A percentile compares a stretch with the other conserved stretches of the same genome.
Evolutionary conservation across 768 basidiomycete genomes (phyloP).

Genomic region (Candolleomyces aberdarensis): DNA sequence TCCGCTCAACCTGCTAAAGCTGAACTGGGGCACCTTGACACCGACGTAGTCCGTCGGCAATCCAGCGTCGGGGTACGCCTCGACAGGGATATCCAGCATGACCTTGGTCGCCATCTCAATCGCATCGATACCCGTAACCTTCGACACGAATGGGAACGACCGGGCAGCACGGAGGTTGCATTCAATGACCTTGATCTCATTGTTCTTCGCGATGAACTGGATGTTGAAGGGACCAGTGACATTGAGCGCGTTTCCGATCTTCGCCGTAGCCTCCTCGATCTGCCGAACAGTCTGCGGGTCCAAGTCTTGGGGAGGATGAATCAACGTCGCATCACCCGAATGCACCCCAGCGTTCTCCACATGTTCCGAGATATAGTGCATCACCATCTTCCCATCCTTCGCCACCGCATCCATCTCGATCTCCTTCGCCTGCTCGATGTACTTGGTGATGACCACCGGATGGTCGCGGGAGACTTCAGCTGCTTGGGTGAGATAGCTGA

Average conservation of each 20-base stretch:
- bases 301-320: slow-evolving; percentile 96
- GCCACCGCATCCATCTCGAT: slow-evolving; percentile 99
- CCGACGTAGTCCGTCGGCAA: slow-evolving; percentile 94
- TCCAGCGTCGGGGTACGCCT: slow-evolving; percentile 84
- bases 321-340: slow-evolving; percentile 97
- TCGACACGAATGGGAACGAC: slow-evolving; percentile 98
- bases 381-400: slow-evolving; percentile 94
- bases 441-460: slow-evolving; percentile 98
- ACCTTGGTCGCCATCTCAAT: slow-evolving; percentile 99
- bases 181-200: slow-evolving; percentile 99
- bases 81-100: slow-evolving; percentile 89
- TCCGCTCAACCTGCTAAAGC: slow-evolving; percentile 92
- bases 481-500: slow-evolving; percentile 90
- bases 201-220: slow-evolving; percentile 99
- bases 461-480: slow-evolving; percentile 87
- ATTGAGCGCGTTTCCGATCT: slow-evolving; percentile 96
- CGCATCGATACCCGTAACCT: slow-evolving; percentile 95
- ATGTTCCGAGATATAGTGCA: slow-evolving; percentile 99
- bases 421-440: slow-evolving; percentile 99
- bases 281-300: slow-evolving; percentile 95
- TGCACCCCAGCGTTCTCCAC: slow-evolving; percentile 99
- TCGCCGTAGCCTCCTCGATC: slow-evolving; percentile 95
- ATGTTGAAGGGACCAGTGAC: slow-evolving; percentile 99
- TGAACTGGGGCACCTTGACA: slow-evolving; percentile 99
- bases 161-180: slow-evolving; percentile 97